Evolutionary conservation across 2,329 filamentous ascomycete genomes (phyloP), one percentile per base, ranked within the genome.

Genomic region (Purpureocillium takamizusanense): DNA sequence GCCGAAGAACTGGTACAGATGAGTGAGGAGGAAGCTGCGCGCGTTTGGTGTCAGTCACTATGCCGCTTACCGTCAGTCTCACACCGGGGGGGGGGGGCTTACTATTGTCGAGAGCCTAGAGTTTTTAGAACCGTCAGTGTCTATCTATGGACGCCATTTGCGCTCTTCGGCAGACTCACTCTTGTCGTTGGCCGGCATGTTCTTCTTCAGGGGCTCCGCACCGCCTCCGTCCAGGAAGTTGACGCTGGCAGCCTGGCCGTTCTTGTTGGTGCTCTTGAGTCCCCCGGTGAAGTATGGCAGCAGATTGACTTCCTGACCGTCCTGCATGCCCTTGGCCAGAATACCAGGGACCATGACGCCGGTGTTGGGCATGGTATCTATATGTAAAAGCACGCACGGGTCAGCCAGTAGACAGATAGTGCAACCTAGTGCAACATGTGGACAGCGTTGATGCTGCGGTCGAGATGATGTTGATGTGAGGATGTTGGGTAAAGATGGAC

Each of bases 171-270:
- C 21, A 5, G 21, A 25, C 21, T 25, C 21, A 25, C 21, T 63
- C 6, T 54, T 61, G 42, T 62, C 59, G 44, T 74, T 66, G 45
- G 74, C 63, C 13, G 76, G 66, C 63, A 59, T 73, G 59, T 75
- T 76, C 52, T 65, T 66, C 62, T 60, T 69, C 45, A 79, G 51
- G 17, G 74, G 72, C 14, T 57, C 63, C 25, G 72, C 74, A 45
- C 67, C 76, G 31, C 76, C 76, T 33, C 67, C 75, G 45, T 80
- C 76, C 18, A 81, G 63, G 56, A 78, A 80, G 64, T 79, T 79
- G 55, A 77, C 59, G 3, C 70, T 59, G 2, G 63, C 57, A 32
- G 69, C 69, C 2, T 50, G 48, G 25, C 65, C 65, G 31, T 70
- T 69, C 9, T 55, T 56, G 57, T 80, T 81, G 46, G 66, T 69